Conservation (phyloP, 2,329 filamentous ascomycete species). For the Epichloe brachyelytri region DNA sequence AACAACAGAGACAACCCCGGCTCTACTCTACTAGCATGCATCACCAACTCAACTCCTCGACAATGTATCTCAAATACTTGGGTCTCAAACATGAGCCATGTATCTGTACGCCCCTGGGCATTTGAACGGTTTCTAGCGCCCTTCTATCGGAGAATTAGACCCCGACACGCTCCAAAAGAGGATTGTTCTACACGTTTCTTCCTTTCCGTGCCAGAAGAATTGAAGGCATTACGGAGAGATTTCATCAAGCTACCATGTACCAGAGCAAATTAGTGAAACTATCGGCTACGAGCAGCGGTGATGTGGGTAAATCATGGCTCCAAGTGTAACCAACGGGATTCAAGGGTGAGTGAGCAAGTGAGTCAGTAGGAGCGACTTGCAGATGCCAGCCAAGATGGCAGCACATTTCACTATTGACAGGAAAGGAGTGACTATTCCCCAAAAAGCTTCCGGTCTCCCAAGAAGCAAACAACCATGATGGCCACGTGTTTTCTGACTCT, state of each 20-base stretch:
- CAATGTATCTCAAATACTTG: background rate
- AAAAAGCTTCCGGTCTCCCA: background rate
- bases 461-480: background rate
- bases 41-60: background rate
- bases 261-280: background rate
- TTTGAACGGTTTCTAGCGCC: slow-evolving; percentile 4
- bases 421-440: background rate
- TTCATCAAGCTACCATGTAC: background rate
- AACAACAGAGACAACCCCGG: too few species aligned
- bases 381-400: background rate
- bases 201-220: background rate
- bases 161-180: background rate
- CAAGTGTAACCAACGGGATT: background rate
- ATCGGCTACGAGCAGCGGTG: slow-evolving; percentile 1
- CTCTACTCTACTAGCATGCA: too few species aligned
- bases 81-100: slow-evolving; percentile 2
- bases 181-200: background rate
- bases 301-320: background rate
- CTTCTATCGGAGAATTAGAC: slow-evolving; percentile 6
- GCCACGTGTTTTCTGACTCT: slow-evolving; percentile 3
- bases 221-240: background rate
- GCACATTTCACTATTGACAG: background rate
- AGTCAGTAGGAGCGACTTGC: background rate
- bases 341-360: background rate
- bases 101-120: slow-evolving; percentile 2